These are phyloP conservation scores for Mucuna pruriens DNA, from an alignment of 306 rosid species.

Conservation along the genomic window DNA sequence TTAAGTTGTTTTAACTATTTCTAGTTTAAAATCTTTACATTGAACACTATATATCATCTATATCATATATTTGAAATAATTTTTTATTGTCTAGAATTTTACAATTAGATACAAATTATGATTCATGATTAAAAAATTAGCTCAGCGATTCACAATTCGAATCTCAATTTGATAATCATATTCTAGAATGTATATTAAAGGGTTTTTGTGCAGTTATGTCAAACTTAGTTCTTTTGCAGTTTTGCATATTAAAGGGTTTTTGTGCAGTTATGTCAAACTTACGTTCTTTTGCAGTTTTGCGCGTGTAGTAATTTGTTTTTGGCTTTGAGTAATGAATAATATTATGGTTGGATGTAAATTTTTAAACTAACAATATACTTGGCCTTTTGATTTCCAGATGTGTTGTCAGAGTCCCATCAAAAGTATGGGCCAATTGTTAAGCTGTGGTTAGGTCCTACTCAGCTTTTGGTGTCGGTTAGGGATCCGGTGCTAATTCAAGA, in stretches of 20 bases:
- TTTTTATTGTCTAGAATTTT: too few species aligned
- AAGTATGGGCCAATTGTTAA: slow-evolving; percentile 71
- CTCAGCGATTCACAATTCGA: too few species aligned
- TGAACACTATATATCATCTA: too few species aligned
- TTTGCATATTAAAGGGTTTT: not conserved
- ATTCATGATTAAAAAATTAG: too few species aligned
- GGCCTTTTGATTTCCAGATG: slow-evolving; percentile 52
- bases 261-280: not conserved
- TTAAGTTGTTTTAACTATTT: too few species aligned
- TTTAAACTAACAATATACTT: not conserved
- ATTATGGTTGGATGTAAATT: not conserved
- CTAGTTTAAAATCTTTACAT: too few species aligned
- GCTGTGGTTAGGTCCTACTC: slow-evolving; percentile 87
- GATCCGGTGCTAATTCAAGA: slow-evolving; percentile 69
- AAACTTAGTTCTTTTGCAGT: too few species aligned
- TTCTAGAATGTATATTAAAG: too few species aligned
- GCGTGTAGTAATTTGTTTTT: not conserved
- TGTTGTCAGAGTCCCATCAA: slow-evolving; percentile 65
- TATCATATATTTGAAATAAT: too few species aligned
- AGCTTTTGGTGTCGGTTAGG: slow-evolving; percentile 80
- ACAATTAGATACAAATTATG: too few species aligned
- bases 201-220: too few species aligned
- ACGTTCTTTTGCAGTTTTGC: not conserved
- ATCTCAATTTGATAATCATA: too few species aligned
- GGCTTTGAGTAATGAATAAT: not conserved